phyloP scores from a whole-genome alignment of 805 yeast species.

The Sugiyamaella marilandica region DNA sequence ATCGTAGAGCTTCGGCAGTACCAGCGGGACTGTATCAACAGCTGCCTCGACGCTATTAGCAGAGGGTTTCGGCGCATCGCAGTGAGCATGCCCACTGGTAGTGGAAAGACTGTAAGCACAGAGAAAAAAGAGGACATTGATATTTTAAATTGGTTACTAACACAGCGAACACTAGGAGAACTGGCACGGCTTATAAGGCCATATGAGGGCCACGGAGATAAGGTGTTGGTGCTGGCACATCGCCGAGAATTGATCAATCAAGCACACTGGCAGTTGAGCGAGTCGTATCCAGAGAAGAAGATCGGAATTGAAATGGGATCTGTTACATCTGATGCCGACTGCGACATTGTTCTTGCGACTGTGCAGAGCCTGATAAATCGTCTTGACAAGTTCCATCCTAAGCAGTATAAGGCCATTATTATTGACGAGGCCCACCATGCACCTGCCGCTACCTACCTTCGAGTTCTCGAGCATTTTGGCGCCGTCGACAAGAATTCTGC shows the following conservation, averaged over 20 bases:
- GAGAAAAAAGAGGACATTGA: too few relatives aligned
- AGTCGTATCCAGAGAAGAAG: conserved; percentile 44
- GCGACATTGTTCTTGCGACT: conserved; percentile 73
- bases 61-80: conserved; percentile 57
- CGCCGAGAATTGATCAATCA: conserved; percentile 74
- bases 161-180: conserved; percentile 18
- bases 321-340: conserved; percentile 37
- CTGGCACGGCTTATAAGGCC: conserved; percentile 34
- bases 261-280: conserved; percentile 48
- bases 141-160: too few relatives aligned
- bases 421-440: conserved; percentile 94
- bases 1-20: conserved; percentile 3
- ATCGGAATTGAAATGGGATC: conserved; percentile 71
- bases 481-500: conserved; percentile 40
- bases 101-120: conserved; percentile 87
- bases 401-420: conserved; percentile 64
- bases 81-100: conserved; percentile 87
- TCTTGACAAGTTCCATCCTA: conserved; percentile 50
- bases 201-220: conserved; percentile 28
- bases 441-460: conserved; percentile 61
- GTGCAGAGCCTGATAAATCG: conserved; percentile 59
- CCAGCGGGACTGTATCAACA: conserved; percentile 51
- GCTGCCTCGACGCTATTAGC: conserved; percentile 46
- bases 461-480: conserved; percentile 55
- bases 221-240: conserved; percentile 66